Percentiles rank a stretch among this genome's conserved stretches.
These are phyloP conservation scores for Flagelloscypha sp. DNA, from an alignment of 768 basidiomycete species.

Conservation along the genomic window DNA sequence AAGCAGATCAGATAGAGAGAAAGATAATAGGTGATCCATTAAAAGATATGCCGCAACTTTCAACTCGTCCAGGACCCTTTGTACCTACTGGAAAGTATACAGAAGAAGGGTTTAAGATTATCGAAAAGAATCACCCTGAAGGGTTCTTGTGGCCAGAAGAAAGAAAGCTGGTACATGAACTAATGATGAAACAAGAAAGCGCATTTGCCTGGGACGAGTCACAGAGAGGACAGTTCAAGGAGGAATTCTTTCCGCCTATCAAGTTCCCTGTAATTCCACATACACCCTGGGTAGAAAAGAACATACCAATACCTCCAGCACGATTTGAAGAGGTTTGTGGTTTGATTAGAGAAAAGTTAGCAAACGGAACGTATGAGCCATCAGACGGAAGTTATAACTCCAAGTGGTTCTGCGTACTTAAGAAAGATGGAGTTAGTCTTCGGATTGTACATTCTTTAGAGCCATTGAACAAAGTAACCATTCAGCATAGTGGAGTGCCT, in stretches of 20 bases:
- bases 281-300: constrained; percentile 13
- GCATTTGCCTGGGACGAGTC: constrained; percentile 19
- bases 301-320: constrained; percentile 17
- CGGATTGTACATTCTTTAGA: constrained; percentile 14
- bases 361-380: constrained; percentile 16
- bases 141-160: constrained; percentile 21
- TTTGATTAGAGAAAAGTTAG: constrained; percentile 12
- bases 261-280: constrained; percentile 10
- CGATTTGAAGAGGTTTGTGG: constrained; percentile 15
- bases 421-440: no score
- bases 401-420: constrained; percentile 16
- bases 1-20: constrained; percentile 12
- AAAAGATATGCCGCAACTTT: constrained; percentile 9
- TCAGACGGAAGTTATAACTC: constrained; percentile 15
- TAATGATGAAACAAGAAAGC: constrained; percentile 15
- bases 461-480: constrained; percentile 13
- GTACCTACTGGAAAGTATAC: constrained; percentile 11
- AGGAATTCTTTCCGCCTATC: constrained; percentile 16
- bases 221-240: constrained; percentile 7
- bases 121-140: constrained; percentile 12
- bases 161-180: constrained; percentile 15
- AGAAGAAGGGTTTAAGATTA: constrained; percentile 9
- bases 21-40: constrained; percentile 20
- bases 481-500: constrained; percentile 11
- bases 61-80: constrained; percentile 13